Percentiles rank a stretch among this genome's conserved stretches.
Conservation (phyloP, 257 asterid species). For the Nicotiana knightiana region DNA sequence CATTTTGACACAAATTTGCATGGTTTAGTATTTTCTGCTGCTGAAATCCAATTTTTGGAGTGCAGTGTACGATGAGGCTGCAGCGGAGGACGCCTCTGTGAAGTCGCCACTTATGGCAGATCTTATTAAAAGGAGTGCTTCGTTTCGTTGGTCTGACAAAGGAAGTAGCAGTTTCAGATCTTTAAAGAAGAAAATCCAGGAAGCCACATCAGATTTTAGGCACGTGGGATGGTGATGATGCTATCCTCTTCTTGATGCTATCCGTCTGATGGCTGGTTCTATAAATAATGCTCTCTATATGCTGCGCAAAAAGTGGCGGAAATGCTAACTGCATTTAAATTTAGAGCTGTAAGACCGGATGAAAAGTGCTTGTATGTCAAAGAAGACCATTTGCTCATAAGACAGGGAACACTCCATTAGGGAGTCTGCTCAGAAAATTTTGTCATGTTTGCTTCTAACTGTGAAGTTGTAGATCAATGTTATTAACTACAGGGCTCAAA, state of each 20-base stretch:
- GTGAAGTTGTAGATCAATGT: not conserved
- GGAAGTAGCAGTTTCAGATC: conserved; percentile 79
- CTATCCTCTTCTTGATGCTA: not conserved
- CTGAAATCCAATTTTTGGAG: conserved; percentile 3
- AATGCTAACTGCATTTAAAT: not conserved
- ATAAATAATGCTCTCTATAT: not conserved
- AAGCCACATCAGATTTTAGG: conserved; percentile 49
- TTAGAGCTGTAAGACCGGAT: not conserved
- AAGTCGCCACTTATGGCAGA: conserved; percentile 70
- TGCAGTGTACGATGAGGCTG: conserved; percentile 66
- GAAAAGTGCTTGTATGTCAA: too few relatives aligned
- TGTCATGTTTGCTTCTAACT: not conserved
- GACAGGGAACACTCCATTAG: not conserved
- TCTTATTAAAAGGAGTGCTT: conserved; percentile 48
- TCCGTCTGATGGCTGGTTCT: not conserved
- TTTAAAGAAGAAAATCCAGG: conserved; percentile 68
- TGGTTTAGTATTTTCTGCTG: not conserved
- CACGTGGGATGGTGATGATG: conserved; percentile 24
- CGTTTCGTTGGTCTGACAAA: conserved; percentile 76
- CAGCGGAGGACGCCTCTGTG: conserved; percentile 38
- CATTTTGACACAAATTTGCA: not conserved
- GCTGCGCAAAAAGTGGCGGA: not conserved
- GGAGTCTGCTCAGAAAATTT: conserved; percentile 3
- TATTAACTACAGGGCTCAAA: not conserved
- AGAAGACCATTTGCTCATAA: too few relatives aligned